Evolutionary conservation across 2,329 filamentous ascomycete species (phyloP).

Genomic region (Dactylella cylindrospora): DNA sequence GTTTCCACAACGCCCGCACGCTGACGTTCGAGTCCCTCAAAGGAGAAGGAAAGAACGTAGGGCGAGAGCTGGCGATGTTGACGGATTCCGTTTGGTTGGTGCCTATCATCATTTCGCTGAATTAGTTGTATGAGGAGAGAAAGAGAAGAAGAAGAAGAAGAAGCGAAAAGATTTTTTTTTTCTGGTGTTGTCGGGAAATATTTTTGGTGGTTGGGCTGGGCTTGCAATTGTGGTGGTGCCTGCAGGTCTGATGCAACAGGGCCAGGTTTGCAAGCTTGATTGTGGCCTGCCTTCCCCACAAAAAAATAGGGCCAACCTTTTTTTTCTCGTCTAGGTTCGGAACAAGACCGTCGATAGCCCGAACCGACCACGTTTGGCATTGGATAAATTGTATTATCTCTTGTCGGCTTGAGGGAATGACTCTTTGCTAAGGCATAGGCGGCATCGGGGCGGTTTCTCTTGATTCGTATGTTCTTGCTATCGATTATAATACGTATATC

Average conservation of each 20-base stretch:
- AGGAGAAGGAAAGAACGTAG: conserved; percentile 30
- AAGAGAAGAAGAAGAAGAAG: conserved; percentile 5
- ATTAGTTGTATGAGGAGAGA: conserved; percentile 45
- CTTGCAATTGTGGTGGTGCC: no score
- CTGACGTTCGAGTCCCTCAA: conserved; percentile 31
- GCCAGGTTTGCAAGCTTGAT: conserved; percentile 1
- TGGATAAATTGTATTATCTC: no score
- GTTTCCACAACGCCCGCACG: conserved; percentile 44
- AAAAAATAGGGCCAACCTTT: conserved; percentile 14
- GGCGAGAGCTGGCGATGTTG: conserved; percentile 40
- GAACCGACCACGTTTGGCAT: conserved; percentile 36
- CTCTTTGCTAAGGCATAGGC: no score
- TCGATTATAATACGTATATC: no score
- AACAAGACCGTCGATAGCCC: conserved; percentile 44
- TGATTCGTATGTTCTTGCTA: no score
- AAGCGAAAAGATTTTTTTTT: conserved; percentile 12
- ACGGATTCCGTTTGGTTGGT: conserved; percentile 39
- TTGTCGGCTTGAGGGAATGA: no score
- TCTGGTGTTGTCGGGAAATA: no score
- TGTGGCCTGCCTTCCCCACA: conserved; percentile 3
- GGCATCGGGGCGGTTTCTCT: no score
- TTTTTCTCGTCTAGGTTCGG: no score
- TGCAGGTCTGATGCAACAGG: no score
- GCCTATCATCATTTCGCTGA: conserved; percentile 45
- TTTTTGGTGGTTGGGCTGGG: no score